Base-by-base conservation (phyloP, 164 flowering plant species). In the Nelumbo lutea region DNA sequence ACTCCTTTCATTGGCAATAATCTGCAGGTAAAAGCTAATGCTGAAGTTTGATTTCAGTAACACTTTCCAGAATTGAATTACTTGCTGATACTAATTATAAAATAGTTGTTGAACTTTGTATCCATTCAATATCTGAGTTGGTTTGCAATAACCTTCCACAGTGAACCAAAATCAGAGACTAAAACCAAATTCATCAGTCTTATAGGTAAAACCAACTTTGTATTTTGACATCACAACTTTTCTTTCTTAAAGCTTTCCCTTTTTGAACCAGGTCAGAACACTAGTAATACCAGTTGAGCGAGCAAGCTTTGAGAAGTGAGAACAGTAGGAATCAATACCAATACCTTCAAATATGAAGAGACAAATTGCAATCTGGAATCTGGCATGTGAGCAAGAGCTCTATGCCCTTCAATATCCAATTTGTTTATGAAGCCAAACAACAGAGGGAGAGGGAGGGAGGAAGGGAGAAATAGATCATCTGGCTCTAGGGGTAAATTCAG, bases 361-460 rank as follows among this genome's bases (percentile, higher is more conserved):
- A 83, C 83, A 59, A 78, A 88, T 95, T 40, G 89, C 99, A 43
- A 80, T 95, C 61, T 92, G 99, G 98, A 92, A 92, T 73, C 87
- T 95, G 59, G 88, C 85, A 0, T 94, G 98, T 42, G 93, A 92
- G 82, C 91, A 87, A 39, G 96, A 92, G 62, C 81, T 84, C 71
- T 87, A 79, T 66, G 81, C 94, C 13, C 86, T 90, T 61, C 98
- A 92, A 67, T 88, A 65, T 79, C 85, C 72, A 92, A 93, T 74
- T 74, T 92, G 76, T 87, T 80, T 68, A 79, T 86, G 64, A 91
- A 88, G 60, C 91, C 97, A 0, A 84, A 64, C 80, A 92, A 90
- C 71, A 79, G 77, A 79, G 93, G 59, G 56, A 13, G 96, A 95
- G 74, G 71, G 90, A 5, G 93, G 27, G 27, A 27, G 27, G 27